Percentiles rank a stretch among this genome's conserved stretches.
These are phyloP conservation scores for Ampelomyces quisqualis DNA, from an alignment of 2,329 filamentous ascomycete genomes.

Conservation along the genomic window DNA sequence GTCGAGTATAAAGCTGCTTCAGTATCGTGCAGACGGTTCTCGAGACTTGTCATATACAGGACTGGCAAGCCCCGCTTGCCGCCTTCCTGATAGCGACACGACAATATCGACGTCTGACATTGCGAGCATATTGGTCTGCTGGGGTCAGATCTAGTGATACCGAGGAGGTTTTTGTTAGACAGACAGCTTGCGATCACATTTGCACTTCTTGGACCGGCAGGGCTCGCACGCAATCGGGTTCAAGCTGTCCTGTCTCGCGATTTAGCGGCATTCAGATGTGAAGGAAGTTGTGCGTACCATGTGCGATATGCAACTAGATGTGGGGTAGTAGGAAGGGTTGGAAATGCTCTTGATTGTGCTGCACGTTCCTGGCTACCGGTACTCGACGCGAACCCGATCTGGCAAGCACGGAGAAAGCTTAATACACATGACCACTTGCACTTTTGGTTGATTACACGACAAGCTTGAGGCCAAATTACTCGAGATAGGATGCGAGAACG, in stretches of 20 bases:
- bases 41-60: constrained; percentile 28
- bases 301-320: too few species aligned
- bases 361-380: too few species aligned
- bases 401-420: too few species aligned
- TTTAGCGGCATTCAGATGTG: too few species aligned
- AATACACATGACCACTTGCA: too few species aligned
- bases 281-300: too few species aligned
- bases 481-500: too few species aligned
- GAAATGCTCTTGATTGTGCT: too few species aligned
- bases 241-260: constrained; percentile 1
- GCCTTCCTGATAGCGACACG: constrained; percentile 28
- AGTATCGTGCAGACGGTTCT: constrained; percentile 27
- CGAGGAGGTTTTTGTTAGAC: background rate
- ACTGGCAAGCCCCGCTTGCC: constrained; percentile 29
- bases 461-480: too few species aligned
- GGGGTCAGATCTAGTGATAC: background rate
- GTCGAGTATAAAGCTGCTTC: constrained; percentile 23
- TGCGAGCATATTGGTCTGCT: constrained; percentile 28
- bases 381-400: too few species aligned
- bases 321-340: too few species aligned
- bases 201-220: constrained; percentile 32
- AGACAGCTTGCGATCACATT: constrained; percentile 29
- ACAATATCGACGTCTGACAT: constrained; percentile 15
- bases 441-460: too few species aligned
- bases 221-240: constrained; percentile 30